These are phyloP conservation scores for Pugionium cornutum DNA, from an alignment of 345 rosid genomes.

Conservation along the genomic window DNA sequence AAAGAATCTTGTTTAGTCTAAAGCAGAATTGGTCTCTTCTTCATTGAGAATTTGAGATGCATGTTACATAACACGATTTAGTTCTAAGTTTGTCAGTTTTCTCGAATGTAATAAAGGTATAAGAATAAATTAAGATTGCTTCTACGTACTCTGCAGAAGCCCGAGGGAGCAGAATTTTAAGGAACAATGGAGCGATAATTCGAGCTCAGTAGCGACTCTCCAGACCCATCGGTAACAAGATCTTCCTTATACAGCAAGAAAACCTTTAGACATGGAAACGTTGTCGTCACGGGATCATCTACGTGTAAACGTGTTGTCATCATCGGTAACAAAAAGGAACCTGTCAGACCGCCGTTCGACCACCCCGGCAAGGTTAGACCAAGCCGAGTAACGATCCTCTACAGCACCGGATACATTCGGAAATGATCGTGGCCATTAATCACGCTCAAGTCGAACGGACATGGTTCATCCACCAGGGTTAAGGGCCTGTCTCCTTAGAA, in stretches of 20 bases:
- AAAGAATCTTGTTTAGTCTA: constrained; percentile 61
- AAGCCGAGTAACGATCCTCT: constrained; percentile 1
- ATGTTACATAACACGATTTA: constrained; percentile 45
- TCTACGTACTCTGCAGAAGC: not conserved
- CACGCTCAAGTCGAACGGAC: not conserved
- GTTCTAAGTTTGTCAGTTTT: not conserved
- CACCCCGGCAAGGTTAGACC: not conserved
- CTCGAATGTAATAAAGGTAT: not conserved
- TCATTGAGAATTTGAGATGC: constrained; percentile 60
- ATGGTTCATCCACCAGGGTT: constrained; percentile 33
- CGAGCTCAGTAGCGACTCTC: constrained; percentile 62
- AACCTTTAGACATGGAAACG: too few relatives aligned
- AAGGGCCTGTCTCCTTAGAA: not conserved
- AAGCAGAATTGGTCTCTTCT: constrained; percentile 55
- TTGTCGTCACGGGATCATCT: constrained; percentile 51
- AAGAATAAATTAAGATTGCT: not conserved
- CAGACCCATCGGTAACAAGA: constrained; percentile 28
- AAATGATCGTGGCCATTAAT: not conserved
- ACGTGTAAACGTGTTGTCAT: too few relatives aligned
- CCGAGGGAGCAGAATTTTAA: too few relatives aligned
- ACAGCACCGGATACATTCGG: not conserved
- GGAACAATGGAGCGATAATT: constrained; percentile 44
- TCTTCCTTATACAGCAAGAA: too few relatives aligned
- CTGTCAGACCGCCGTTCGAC: too few relatives aligned
- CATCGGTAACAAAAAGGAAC: not conserved